Base-by-base conservation (phyloP, 2,329 filamentous ascomycete genomes). In the Macrophomina phaseolina region DNA sequence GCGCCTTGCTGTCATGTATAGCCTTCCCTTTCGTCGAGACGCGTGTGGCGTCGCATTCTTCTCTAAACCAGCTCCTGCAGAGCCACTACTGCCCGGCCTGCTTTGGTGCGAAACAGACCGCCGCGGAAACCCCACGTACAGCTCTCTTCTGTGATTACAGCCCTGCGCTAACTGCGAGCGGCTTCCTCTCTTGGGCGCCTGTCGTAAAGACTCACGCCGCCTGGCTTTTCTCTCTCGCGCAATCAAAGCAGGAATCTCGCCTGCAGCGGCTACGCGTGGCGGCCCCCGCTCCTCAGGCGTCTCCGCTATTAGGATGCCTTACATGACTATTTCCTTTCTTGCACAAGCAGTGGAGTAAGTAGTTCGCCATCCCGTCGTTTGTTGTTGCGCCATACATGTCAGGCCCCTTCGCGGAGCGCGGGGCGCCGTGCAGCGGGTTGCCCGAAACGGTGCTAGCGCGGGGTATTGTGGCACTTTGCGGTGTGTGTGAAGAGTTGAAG, bases 381-480 rank as follows among this genome's bases (percentile, higher is more conserved):
- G 36, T 61, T 42, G 32, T 48, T 48, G 56, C 42, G 40, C 5
- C 55, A 38, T 60, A 45, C 38, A 60, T 38, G 38, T 23, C 23
- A 23, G 23, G 23, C 23, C 23, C 16, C 42, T n/a, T 46, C 12
- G 14, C 56, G 42, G 38, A 42, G 38, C 30, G 40, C 30, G 30
- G 51, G 28, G 30, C 51, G 51, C 51, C 51, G 51, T 34, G n/a
- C 52, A 40, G 42, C 58, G 58, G 58, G 30, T 62, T 62, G 45
- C 58, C 45, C 28, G 9, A 49, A 62, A 18, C 9, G 58, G 45
- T 16, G 30, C 48, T 62, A 62, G 58, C 32, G 58, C 58, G 58
- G 56, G 56, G 56, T 11, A 28, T 12, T 62, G 45, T 62, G 58
- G 58, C 58, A 62, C 58, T 38, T 49, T 62, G 58, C 58, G 58